These are phyloP conservation scores for Aristolochia contorta DNA, from an alignment of 164 flowering plant genomes.

Conservation along the genomic window DNA sequence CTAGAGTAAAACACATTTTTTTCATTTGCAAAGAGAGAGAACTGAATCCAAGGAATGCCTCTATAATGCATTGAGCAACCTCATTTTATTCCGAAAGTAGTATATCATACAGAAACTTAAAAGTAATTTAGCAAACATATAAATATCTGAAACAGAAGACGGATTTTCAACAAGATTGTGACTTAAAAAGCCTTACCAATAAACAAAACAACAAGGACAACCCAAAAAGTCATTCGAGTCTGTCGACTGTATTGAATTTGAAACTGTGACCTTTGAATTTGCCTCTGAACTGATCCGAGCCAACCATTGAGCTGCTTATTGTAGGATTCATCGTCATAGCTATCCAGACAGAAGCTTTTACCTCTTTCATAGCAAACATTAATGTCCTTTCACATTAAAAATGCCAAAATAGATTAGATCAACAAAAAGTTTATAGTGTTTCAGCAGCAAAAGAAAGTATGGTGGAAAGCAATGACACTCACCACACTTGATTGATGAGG, in stretches of 20 bases:
- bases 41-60: no score
- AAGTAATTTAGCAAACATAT: no score
- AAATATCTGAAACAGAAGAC: no score
- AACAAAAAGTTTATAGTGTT: not conserved
- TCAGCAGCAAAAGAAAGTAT: not conserved
- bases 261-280: constrained; percentile 80
- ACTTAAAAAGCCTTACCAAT: constrained; percentile 40
- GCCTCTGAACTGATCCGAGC: constrained; percentile 73
- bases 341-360: constrained; percentile 65
- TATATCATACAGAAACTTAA: no score
- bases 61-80: no score
- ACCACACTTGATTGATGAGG: constrained; percentile 42
- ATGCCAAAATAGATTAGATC: not conserved
- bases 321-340: constrained; percentile 46
- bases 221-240: constrained; percentile 35
- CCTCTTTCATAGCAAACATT: constrained; percentile 52
- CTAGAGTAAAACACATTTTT: no score
- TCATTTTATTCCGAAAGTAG: no score
- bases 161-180: no score
- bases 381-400: constrained; percentile 27
- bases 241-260: constrained; percentile 70
- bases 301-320: constrained; percentile 77
- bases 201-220: constrained; percentile 34
- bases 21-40: no score
- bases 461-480: constrained; percentile 4